Conservation (phyloP, 495 filamentous ascomycete species). For the Annulohypoxylon nitens region DNA sequence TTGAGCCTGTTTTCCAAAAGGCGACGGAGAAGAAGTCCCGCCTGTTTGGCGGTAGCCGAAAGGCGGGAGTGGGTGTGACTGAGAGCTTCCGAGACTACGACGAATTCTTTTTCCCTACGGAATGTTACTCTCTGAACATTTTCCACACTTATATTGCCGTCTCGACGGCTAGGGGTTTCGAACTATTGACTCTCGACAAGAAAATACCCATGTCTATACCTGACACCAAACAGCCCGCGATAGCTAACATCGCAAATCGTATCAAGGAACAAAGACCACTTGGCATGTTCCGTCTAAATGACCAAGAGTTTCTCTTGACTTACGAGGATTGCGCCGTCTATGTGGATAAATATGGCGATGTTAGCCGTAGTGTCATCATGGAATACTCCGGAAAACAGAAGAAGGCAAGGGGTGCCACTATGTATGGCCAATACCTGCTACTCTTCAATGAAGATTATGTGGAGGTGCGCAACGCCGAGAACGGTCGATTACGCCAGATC, state of each 20-base stretch:
- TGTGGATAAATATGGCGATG: constrained; percentile 97
- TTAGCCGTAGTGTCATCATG: constrained; percentile 92
- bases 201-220: constrained; percentile 93
- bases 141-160: constrained; percentile 95
- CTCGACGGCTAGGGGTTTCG: constrained; percentile 90
- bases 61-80: constrained; percentile 73
- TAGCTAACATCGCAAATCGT: constrained; percentile 82
- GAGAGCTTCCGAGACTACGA: constrained; percentile 98
- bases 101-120: constrained; percentile 98
- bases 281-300: constrained; percentile 95
- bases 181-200: constrained; percentile 96
- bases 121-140: constrained; percentile 94
- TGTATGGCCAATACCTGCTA: constrained; percentile 85
- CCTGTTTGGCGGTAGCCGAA: constrained; percentile 69
- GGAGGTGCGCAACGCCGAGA: constrained; percentile 96
- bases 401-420: constrained; percentile 76
- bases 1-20: constrained; percentile 95
- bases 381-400: constrained; percentile 94
- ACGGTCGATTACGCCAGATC: constrained; percentile 92
- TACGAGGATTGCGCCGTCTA: constrained; percentile 98
- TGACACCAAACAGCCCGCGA: constrained; percentile 79
- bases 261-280: constrained; percentile 85
- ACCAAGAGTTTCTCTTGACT: constrained; percentile 91
- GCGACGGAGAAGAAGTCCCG: constrained; percentile 79
- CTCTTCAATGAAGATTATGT: constrained; percentile 92